Conservation (phyloP, 2,329 filamentous ascomycete genomes). For the Beauveria varroae region DNA sequence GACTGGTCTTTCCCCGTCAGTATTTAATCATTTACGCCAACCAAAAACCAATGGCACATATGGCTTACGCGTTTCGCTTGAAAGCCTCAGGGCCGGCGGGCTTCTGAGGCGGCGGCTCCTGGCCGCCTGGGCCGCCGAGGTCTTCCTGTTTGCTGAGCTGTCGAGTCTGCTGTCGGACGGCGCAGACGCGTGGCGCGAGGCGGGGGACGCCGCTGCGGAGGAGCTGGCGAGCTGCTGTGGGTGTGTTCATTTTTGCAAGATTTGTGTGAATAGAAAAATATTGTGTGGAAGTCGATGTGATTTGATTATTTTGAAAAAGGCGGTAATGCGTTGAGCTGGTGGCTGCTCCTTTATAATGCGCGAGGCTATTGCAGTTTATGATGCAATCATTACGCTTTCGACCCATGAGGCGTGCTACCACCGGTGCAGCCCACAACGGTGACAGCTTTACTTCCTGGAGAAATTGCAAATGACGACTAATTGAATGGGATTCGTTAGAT, state of each 20-base stretch:
- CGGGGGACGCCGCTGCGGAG: neutral
- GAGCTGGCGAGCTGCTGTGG: neutral
- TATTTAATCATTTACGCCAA: neutral
- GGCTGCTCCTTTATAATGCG: neutral
- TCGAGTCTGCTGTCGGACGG: neutral
- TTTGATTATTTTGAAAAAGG: no score
- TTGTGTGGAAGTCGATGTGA: neutral
- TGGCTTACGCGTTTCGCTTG: conserved; percentile 25
- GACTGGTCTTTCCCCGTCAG: conserved; percentile 14
- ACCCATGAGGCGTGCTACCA: neutral
- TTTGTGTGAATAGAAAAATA: no score
- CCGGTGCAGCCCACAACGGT: neutral
- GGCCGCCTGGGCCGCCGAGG: conserved; percentile 28
- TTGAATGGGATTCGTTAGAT: neutral
- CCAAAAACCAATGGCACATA: neutral
- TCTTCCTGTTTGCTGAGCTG: conserved; percentile 16
- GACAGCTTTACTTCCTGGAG: neutral
- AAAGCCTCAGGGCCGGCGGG: conserved; percentile 23
- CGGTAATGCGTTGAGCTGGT: neutral
- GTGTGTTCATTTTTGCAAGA: neutral
- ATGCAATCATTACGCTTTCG: conserved; percentile 9
- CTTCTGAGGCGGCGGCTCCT: conserved; percentile 20
- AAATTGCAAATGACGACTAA: neutral
- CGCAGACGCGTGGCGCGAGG: neutral
- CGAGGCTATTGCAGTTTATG: neutral